phyloP scores from a whole-genome alignment of 257 asterid species.

The Solanum chiquidenum region DNA sequence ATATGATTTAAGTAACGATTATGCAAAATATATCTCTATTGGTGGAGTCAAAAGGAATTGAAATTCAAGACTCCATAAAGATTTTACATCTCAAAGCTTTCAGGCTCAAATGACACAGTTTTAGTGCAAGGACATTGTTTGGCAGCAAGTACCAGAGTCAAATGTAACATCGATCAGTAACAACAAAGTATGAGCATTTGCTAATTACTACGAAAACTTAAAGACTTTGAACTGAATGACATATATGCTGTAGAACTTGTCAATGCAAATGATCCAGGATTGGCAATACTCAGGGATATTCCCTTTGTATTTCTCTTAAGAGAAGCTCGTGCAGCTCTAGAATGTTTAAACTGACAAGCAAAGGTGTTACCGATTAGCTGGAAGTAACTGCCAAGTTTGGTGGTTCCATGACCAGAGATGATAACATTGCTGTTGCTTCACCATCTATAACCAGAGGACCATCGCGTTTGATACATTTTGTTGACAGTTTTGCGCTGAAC shows the following conservation, averaged over 20 bases:
- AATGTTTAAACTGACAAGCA: background rate
- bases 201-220: background rate
- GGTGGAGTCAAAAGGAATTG: background rate
- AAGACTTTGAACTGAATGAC: background rate
- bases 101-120: background rate
- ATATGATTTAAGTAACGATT: background rate
- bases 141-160: background rate
- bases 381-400: background rate
- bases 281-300: background rate
- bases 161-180: background rate
- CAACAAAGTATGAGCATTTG: background rate
- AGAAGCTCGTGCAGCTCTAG: background rate
- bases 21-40: background rate
- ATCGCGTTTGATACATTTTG: constrained; percentile 46
- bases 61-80: background rate
- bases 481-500: constrained; percentile 46
- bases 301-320: background rate
- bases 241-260: background rate
- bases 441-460: constrained; percentile 43
- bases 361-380: background rate
- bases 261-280: background rate
- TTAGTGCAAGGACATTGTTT: background rate
- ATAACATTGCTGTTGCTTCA: constrained; percentile 54
- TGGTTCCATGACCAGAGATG: constrained; percentile 26
- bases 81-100: background rate